These are phyloP conservation scores for Penicillium soppii DNA, from an alignment of 495 filamentous ascomycete species.

Conservation along the genomic window DNA sequence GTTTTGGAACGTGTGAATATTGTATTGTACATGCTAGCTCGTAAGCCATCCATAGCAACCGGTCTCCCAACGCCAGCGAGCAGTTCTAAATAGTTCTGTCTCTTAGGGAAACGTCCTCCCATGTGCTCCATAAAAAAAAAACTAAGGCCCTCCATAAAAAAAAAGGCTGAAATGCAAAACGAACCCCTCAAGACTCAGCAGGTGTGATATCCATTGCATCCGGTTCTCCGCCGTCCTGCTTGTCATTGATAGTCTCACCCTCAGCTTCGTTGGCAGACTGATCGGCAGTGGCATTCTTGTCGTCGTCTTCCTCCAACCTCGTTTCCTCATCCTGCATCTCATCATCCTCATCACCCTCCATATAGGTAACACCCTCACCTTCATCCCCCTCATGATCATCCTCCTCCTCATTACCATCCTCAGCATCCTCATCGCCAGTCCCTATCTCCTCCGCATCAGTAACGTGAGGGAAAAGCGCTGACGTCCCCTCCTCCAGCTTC, in stretches of 20 bases:
- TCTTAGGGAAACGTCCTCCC: background rate
- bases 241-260: slow-evolving; percentile 11
- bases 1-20: slow-evolving; percentile 1
- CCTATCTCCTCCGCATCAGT: slow-evolving; percentile 29
- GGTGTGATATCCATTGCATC: slow-evolving; percentile 20
- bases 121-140: background rate
- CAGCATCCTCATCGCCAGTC: slow-evolving; percentile 24
- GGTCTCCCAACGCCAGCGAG: background rate
- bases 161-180: background rate
- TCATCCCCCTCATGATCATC: slow-evolving; percentile 14
- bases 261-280: slow-evolving; percentile 13
- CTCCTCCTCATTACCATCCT: slow-evolving; percentile 12
- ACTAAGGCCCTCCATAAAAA: background rate
- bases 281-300: slow-evolving; percentile 11
- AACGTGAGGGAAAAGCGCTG: slow-evolving; percentile 37
- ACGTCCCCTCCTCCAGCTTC: slow-evolving; percentile 40
- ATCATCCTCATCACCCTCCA: slow-evolving; percentile 21
- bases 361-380: slow-evolving; percentile 18
- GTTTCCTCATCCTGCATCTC: slow-evolving; percentile 24
- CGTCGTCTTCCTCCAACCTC: slow-evolving; percentile 17
- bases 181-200: background rate
- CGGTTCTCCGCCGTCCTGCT: slow-evolving; percentile 14
- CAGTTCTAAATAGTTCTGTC: background rate
- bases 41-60: background rate
- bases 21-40: slow-evolving; percentile 12